These are phyloP conservation scores for Coniochaeta prunicola DNA, from an alignment of 2,329 filamentous ascomycete species.

Conservation along the genomic window DNA sequence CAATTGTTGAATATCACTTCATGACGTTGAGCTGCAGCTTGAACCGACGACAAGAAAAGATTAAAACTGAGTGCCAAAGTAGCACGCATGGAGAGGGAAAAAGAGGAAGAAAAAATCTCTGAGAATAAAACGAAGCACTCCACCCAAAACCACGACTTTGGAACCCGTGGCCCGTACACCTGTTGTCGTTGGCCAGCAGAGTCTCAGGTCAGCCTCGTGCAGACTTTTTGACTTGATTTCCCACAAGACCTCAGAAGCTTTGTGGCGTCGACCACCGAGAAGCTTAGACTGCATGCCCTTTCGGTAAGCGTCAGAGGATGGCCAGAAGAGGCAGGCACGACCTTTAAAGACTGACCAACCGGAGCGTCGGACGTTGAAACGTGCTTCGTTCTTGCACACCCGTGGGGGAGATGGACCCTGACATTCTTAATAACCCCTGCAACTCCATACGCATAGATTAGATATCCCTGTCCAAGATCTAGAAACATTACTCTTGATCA, in stretches of 20 bases:
- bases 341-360: background rate
- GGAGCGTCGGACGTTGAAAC: background rate
- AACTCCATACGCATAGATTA: background rate
- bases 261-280: background rate
- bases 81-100: background rate
- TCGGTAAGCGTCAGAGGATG: background rate
- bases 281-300: background rate
- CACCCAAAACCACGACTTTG: background rate
- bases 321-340: background rate
- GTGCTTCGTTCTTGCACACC: background rate
- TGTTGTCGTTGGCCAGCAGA: background rate
- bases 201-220: background rate
- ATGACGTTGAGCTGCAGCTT: background rate
- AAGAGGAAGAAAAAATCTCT: no score
- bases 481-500: background rate
- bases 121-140: background rate
- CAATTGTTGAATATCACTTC: background rate
- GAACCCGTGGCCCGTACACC: background rate
- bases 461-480: background rate
- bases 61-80: background rate
- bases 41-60: background rate
- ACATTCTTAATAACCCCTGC: background rate
- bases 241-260: background rate
- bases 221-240: background rate
- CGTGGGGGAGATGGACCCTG: constrained; percentile 1